Conservation (phyloP, 2,329 filamentous ascomycete genomes). For the Arthrinium puccinioides region DNA sequence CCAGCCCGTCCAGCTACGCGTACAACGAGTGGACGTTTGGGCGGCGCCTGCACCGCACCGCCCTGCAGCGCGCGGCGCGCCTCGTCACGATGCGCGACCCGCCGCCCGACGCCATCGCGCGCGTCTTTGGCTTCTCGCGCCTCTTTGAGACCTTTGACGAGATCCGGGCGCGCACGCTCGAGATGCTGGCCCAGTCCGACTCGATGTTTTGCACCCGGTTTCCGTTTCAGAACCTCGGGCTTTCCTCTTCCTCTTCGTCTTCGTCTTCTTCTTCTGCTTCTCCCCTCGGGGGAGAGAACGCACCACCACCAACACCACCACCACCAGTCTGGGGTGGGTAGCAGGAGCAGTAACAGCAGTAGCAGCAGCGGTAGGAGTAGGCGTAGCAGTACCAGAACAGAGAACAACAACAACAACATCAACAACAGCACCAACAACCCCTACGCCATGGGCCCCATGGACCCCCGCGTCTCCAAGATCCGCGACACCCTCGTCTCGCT, state of each 20-base stretch:
- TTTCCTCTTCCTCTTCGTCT: background rate
- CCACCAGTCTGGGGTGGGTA: too few relatives aligned
- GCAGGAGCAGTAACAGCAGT: too few relatives aligned
- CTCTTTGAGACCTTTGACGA: slow-evolving; percentile 46
- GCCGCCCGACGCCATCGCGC: slow-evolving; percentile 38
- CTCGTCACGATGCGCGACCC: slow-evolving; percentile 46
- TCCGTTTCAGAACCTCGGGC: slow-evolving; percentile 58
- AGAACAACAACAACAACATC: too few relatives aligned
- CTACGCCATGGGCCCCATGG: slow-evolving; percentile 43
- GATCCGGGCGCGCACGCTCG: slow-evolving; percentile 34
- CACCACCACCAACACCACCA: too few relatives aligned
- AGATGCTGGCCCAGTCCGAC: slow-evolving; percentile 26
- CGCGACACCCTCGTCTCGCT: slow-evolving; percentile 35
- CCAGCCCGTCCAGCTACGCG: slow-evolving; percentile 47
- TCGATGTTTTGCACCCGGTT: slow-evolving; percentile 50
- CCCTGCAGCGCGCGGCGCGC: slow-evolving; percentile 54
- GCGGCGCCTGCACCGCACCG: slow-evolving; percentile 59
- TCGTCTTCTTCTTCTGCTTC: background rate
- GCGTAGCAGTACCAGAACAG: slow-evolving; percentile 17
- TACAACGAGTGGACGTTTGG: slow-evolving; percentile 62
- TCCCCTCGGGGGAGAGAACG: slow-evolving; percentile 7
- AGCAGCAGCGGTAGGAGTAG: too few relatives aligned
- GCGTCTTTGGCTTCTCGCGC: slow-evolving; percentile 63
- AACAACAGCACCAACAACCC: too few relatives aligned
- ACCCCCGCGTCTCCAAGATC: slow-evolving; percentile 27